A percentile compares a stretch with the other conserved stretches of the same genome.
Evolutionary conservation across 1,284 basidiomycete species (phyloP).

Genomic region (Microbotryum scabiosae): DNA sequence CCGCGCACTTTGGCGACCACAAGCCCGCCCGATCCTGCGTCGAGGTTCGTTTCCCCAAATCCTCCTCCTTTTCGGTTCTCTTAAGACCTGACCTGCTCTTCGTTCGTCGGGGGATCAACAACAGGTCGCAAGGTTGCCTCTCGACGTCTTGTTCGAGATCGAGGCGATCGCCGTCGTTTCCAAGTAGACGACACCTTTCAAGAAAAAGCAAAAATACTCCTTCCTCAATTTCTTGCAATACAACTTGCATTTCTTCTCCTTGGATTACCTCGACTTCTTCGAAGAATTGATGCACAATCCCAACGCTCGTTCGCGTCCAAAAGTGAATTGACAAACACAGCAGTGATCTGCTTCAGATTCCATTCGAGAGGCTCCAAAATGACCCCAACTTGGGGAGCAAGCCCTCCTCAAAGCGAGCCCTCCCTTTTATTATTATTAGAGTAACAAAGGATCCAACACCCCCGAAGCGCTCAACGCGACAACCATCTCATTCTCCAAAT

Average conservation of each 20-base stretch:
- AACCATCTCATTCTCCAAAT: conserved; percentile 16
- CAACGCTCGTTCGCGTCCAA: too few relatives aligned
- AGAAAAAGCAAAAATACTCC: conserved; percentile 1
- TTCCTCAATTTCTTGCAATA: too few relatives aligned
- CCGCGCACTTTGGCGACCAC: conserved; percentile 61
- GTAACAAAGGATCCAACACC: neutral
- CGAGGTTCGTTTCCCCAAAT: conserved; percentile 49
- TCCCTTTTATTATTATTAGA: neutral
- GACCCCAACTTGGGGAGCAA: too few relatives aligned
- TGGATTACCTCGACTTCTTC: too few relatives aligned
- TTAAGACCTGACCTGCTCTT: neutral
- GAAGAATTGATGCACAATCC: too few relatives aligned
- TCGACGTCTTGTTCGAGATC: conserved; percentile 79
- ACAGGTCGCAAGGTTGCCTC: conserved; percentile 54
- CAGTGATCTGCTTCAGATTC: neutral
- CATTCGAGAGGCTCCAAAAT: too few relatives aligned
- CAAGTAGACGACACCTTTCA: too few relatives aligned
- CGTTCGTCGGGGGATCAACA: too few relatives aligned
- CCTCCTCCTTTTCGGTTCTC: neutral
- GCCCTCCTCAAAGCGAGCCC: neutral
- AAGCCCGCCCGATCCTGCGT: conserved; percentile 88
- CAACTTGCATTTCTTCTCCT: too few relatives aligned
- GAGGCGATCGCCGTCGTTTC: conserved; percentile 20
- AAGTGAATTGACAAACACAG: neutral
- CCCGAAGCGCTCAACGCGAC: conserved; percentile 15